These are phyloP conservation scores for Cyclotella kingstonii DNA, from an alignment of 108 stramenopile genomes.

Conservation along the genomic window DNA sequence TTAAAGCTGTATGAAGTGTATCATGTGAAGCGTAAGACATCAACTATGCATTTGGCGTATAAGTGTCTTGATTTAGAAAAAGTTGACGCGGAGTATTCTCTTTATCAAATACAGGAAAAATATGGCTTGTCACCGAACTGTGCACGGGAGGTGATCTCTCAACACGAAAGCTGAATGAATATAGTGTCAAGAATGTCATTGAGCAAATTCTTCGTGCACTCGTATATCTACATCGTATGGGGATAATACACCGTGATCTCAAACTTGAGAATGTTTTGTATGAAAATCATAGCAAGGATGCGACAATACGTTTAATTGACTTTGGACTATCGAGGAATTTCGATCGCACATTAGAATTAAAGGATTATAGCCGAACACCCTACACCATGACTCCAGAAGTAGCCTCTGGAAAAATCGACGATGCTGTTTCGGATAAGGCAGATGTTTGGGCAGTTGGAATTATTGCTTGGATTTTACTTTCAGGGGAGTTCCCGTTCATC, in stretches of 20 bases:
- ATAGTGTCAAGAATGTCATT: constrained; percentile 54
- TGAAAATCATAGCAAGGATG: constrained; percentile 31
- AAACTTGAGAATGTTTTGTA: constrained; percentile 76
- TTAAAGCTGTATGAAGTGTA: constrained; percentile 76
- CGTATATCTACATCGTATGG: constrained; percentile 62
- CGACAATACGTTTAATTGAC: constrained; percentile 65
- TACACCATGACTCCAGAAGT: constrained; percentile 50
- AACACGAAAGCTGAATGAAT: constrained; percentile 61
- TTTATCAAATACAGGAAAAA: constrained; percentile 27
- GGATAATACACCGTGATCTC: constrained; percentile 71
- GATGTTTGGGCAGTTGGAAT: constrained; percentile 90
- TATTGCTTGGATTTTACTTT: constrained; percentile 77
- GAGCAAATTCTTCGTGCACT: constrained; percentile 64
- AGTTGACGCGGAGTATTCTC: not conserved
- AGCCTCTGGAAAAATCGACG: constrained; percentile 7
- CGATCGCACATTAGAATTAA: constrained; percentile 26
- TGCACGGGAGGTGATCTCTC: constrained; percentile 72
- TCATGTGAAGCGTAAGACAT: constrained; percentile 50
- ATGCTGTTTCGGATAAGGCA: constrained; percentile 49
- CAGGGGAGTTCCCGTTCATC: constrained; percentile 54
- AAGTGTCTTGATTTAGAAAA: not conserved
- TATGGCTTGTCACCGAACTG: constrained; percentile 76
- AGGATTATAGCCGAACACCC: constrained; percentile 41
- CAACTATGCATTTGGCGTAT: constrained; percentile 10
- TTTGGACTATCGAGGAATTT: constrained; percentile 61